phyloP scores from a whole-genome alignment of 108 stramenopile genomes.

The Hondaea fermentalgiana region DNA sequence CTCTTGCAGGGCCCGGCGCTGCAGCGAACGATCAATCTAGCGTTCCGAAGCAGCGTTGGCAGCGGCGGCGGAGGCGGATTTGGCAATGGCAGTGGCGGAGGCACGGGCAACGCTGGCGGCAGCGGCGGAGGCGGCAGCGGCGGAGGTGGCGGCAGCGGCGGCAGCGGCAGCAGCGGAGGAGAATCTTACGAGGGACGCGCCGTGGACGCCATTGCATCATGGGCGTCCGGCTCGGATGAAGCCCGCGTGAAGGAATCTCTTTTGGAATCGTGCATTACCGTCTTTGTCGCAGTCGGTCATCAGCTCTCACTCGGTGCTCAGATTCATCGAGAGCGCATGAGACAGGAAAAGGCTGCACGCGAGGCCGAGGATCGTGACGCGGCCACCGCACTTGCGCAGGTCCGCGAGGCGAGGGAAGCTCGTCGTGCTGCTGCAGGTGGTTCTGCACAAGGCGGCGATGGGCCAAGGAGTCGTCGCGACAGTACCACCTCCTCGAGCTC shows the following conservation, averaged over 20 bases:
- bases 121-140: too few species aligned
- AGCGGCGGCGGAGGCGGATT: background rate
- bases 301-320: background rate
- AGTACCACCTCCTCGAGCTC: too few species aligned
- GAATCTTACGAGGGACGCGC: background rate
- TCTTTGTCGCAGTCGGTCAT: background rate
- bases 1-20: background rate
- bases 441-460: too few species aligned
- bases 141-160: too few species aligned
- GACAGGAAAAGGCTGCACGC: background rate
- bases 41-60: background rate
- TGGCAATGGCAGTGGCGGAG: background rate
- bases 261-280: background rate
- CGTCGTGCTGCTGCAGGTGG: background rate
- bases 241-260: background rate
- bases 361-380: slow-evolving; percentile 10
- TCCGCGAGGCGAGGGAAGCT: background rate
- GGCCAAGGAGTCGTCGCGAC: too few species aligned
- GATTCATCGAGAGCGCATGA: background rate
- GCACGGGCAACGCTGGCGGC: too few species aligned
- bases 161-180: too few species aligned
- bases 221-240: background rate
- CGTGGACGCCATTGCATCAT: background rate
- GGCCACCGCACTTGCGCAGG: background rate
- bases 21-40: background rate